These are phyloP conservation scores for Corniculantispora saksenae DNA, from an alignment of 2,329 filamentous ascomycete genomes.

Conservation along the genomic window DNA sequence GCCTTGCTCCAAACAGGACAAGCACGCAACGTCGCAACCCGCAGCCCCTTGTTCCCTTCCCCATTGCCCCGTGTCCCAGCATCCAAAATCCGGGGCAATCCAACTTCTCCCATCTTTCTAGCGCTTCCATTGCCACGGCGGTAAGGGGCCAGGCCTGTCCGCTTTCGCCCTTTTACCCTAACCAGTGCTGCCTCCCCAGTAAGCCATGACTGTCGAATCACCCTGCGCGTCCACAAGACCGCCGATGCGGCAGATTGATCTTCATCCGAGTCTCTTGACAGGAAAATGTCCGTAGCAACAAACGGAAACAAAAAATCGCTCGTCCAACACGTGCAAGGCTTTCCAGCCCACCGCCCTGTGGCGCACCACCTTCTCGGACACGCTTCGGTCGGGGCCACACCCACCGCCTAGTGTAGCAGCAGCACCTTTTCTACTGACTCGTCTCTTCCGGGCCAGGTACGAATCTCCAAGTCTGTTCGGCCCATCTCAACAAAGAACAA, in stretches of 20 bases:
- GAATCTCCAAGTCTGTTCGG: neutral
- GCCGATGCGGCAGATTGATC: too few species aligned
- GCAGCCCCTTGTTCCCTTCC: too few species aligned
- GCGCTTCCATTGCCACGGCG: neutral
- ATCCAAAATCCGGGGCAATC: conserved; percentile 12
- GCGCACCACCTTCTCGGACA: conserved; percentile 12
- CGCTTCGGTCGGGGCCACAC: neutral
- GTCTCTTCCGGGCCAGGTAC: conserved; percentile 6
- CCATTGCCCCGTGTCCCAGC: neutral
- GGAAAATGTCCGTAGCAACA: neutral
- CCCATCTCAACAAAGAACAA: neutral
- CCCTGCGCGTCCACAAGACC: neutral
- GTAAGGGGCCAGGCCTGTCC: neutral
- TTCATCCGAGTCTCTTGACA: too few species aligned
- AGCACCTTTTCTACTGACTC: neutral
- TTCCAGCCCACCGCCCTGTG: neutral
- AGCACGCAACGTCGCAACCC: neutral
- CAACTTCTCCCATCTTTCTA: neutral
- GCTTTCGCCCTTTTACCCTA: neutral
- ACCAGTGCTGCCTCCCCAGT: neutral
- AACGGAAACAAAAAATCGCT: neutral
- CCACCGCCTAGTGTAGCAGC: too few species aligned
- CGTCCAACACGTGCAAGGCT: conserved; percentile 2
- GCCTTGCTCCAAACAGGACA: conserved; percentile 6
- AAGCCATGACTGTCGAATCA: neutral